Percentiles rank a stretch among this genome's conserved stretches.
These are phyloP conservation scores for Helianthus tuberosus DNA, from an alignment of 129 eudicot species.

Conservation along the genomic window DNA sequence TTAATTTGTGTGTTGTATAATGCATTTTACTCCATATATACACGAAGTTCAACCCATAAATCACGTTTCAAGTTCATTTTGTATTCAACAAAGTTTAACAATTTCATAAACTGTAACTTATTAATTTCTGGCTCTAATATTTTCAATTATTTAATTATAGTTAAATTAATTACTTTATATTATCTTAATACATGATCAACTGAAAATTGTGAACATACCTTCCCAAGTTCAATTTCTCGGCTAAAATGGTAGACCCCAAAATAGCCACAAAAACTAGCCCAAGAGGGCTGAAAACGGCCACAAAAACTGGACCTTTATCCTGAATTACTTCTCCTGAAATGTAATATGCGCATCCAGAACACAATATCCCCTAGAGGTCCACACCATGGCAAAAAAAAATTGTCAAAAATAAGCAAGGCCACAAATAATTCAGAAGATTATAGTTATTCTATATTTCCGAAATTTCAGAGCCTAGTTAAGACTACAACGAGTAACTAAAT, in stretches of 20 bases:
- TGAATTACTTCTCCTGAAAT: slow-evolving; percentile 73
- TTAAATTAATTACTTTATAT: neutral
- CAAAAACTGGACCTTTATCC: slow-evolving; percentile 84
- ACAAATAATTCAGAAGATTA: too few relatives aligned
- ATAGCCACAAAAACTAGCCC: slow-evolving; percentile 75
- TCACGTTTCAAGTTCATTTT: neutral
- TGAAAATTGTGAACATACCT: slow-evolving; percentile 43
- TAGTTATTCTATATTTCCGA: too few relatives aligned
- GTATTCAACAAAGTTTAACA: too few relatives aligned
- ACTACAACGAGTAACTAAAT: too few relatives aligned
- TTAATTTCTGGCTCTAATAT: too few relatives aligned
- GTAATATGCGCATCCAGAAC: slow-evolving; percentile 73
- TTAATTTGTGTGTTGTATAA: neutral
- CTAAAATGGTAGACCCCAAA: slow-evolving; percentile 54
- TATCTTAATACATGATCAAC: neutral
- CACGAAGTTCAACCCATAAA: neutral
- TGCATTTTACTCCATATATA: neutral
- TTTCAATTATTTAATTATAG: too few relatives aligned
- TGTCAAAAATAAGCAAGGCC: neutral
- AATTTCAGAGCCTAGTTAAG: too few relatives aligned
- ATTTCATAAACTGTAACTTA: too few relatives aligned
- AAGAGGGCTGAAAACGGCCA: slow-evolving; percentile 81
- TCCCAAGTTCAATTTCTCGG: slow-evolving; percentile 74
- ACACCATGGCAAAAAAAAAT: neutral
- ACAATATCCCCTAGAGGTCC: slow-evolving; percentile 61